Base-by-base conservation (phyloP, 306 rosid species). In the Trifolium pratense region DNA sequence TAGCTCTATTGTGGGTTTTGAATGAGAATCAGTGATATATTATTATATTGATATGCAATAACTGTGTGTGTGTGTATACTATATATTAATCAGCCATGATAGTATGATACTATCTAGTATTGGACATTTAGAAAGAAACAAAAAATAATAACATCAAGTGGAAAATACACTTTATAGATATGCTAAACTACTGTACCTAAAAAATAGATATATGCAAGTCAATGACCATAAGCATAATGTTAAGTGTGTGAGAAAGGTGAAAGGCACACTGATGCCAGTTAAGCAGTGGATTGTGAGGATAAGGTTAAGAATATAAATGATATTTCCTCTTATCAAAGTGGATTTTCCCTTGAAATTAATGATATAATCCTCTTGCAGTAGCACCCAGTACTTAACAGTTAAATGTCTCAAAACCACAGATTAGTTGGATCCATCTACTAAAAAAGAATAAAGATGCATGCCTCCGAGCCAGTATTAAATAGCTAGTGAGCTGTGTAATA, bases 281-380 rank as follows among this genome's bases (percentile, higher is more conserved):
- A 64, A 56, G 77, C 62, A 62, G 29, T 26, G 46, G 58, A 77
- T 11, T 37, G 42, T 15, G 70, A 66, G 75, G 75, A 74, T 80
- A 80, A 80, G 83, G 51, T 39, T 68, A 75, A 68, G 60, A 74
- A 70, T 74, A 59, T 29, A 37, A 40, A 73, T 39, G 20, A 59
- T n/a, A n/a, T 74, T 37, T 73, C 59, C 37, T 79, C 46, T 56
- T 2, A 36, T 36, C 29, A 6, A 73, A 79, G 74, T 66, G 66
- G 66, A 40, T 58, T 65, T 64, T 32, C 68, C 43, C 74, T 53
- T 64, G 12, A 52, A 40, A 48, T 13, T 29, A 59, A 39, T 49
- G 49, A n/a, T 52, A 48, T 40, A 9, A 40, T 10, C 39, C 31
- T 58, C 52, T 58, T 32, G 52, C 17, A 42, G 69, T 55, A 55